Base-by-base conservation (phyloP, 2,329 filamentous ascomycete genomes). In the Colletotrichum sp. region DNA sequence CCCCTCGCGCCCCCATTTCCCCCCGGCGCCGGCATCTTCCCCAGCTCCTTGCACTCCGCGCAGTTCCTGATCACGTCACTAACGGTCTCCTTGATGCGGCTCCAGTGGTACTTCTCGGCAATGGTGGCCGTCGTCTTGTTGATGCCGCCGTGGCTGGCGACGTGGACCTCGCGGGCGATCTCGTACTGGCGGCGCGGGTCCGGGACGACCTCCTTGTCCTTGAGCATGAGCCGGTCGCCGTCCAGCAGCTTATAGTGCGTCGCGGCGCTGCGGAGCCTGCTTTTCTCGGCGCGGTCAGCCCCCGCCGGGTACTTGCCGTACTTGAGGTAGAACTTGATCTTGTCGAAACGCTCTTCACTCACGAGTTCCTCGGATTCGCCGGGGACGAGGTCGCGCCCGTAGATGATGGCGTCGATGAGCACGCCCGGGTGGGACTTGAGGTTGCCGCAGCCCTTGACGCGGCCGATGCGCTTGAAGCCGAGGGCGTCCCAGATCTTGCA, bases 51-150 rank as follows among this genome's bases (percentile, higher is more conserved):
- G 86, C 96, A 98, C 81, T 98, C 93, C 9, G 90, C 86, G 83
- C 97, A 99, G 79, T 97, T 96, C 78, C 94, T 93, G 83, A 98
- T 98, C 78, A 98, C 96, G 81, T 96, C 93, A 81, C 94, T 97
- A 75, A 98, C 97, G 1, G 96, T 98, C 84, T 98, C 96, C 83
- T 98, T 99, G 86, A 98, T 98, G 75, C 96, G 91, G 62, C 97
- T 96, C 97, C 97, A 99, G 84, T 98, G 97, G 82, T 96, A 98
- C 80, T 93, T 94, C 81, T 98, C 95, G 13, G 96, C 95, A 79
- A 99, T 98, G 24, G 92, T 93, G 24, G 96, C 96, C 1, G 96
- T 98, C 1, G 96, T 98, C 86, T 98, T 98, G 87, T 99, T 99
- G 87, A 98, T 98, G 66, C 97, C 97, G 8, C 94, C 95, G 81